Evolutionary conservation across 306 rosid species (phyloP), one percentile per base, ranked within the genome.

Genomic region (Fragaria ananassa): DNA sequence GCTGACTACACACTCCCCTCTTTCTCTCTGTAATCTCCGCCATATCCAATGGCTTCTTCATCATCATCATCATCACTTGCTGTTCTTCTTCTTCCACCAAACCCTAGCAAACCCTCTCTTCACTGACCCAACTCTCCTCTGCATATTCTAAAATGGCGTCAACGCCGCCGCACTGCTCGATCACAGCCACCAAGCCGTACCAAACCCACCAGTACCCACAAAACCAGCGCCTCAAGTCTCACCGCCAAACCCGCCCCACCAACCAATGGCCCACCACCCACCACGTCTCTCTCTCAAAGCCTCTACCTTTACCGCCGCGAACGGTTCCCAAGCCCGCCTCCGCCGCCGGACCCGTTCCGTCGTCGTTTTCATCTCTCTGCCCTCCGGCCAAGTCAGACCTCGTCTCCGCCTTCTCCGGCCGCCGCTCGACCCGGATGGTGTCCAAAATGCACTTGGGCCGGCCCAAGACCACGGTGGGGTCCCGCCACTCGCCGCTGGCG

Each of bases 381-480:
- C 65, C 88, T 13, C 51, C 83, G 70, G 81, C 85, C 31, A 78
- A 81, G 37, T 84, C 91, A 2, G 86, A 80, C 35, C 91, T 92
- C 1, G 90, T 84, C 3, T 78, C 88, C 1, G 96, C 83, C 51
- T 95, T 95, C 62, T 88, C 98, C 0, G 97, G 96, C 62, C 89
- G 95, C 68, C 93, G 91, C 10, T 89, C 97, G 10, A 95, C 94
- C 73, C 86, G 97, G 56, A 83, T 79, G 18, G 91, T 88, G 41
- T 93, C 97, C 9, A 95, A 92, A 83, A 84, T 89, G 88, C 93
- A 90, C 80, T 76, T 81, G 14, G 96, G 95, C 11, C 83, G 91
- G 46, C 93, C 91, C 19, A 88, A 89, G 64, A 41, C 85, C 46
- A 77, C 78, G 39, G 76, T 80, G 4, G 88, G 89, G 68, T 81